phyloP scores from a whole-genome alignment of 139 green algal genomes.

The Auxenochlorella pyrenoidosa region DNA sequence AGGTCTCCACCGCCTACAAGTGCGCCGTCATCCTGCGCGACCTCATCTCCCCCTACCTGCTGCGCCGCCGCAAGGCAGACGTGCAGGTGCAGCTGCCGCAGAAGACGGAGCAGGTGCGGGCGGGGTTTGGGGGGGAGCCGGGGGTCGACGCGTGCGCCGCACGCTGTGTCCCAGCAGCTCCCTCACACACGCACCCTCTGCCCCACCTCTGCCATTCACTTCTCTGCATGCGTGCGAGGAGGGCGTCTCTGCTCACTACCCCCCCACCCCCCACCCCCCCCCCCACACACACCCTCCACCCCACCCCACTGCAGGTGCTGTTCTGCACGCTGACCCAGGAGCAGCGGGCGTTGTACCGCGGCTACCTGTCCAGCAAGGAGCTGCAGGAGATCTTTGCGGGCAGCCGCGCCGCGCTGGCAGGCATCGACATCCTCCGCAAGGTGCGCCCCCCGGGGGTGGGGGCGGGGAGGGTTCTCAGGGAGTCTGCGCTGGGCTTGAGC shows the following conservation, averaged over 20 bases:
- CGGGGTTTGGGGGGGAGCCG: not conserved
- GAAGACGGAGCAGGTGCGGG: slow-evolving; percentile 91
- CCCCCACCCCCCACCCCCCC: not conserved
- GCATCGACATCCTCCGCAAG: slow-evolving; percentile 97
- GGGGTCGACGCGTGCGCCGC: no score
- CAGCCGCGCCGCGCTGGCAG: slow-evolving; percentile 79
- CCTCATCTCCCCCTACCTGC: slow-evolving; percentile 95
- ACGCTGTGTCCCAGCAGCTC: no score
- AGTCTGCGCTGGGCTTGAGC: no score
- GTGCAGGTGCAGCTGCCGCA: slow-evolving; percentile 88
- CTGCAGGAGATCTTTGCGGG: slow-evolving; percentile 65
- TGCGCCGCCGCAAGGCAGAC: slow-evolving; percentile 93
- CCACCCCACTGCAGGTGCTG: slow-evolving; percentile 74
- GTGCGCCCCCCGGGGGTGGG: no score
- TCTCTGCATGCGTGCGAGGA: not conserved
- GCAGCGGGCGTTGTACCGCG: slow-evolving; percentile 90
- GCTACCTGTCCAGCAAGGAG: slow-evolving; percentile 81
- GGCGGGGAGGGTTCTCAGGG: no score
- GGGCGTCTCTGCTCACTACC: not conserved
- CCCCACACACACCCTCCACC: not conserved
- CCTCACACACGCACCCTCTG: not conserved
- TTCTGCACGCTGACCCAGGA: slow-evolving; percentile 90
- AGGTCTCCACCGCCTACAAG: slow-evolving; percentile 89
- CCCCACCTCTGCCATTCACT: not conserved
- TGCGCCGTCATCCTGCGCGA: slow-evolving; percentile 96